Evolutionary conservation across 441 rosid genomes (phyloP).

Genomic region (Erodium moschatum): DNA sequence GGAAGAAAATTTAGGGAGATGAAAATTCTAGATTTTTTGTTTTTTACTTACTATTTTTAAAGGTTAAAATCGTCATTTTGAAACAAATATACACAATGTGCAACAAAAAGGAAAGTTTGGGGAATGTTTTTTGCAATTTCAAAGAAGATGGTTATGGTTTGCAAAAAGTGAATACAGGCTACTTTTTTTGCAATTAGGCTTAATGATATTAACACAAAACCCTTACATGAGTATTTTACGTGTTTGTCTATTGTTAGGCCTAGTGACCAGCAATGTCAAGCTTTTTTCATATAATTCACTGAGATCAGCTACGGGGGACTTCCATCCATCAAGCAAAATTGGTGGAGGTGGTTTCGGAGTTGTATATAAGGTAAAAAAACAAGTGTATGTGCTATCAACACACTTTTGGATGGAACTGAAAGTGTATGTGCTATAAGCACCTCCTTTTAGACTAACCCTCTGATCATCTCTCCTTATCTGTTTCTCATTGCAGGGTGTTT

Average conservation of each 20-base stretch:
- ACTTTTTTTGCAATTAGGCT: neutral
- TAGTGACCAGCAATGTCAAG: conserved; percentile 55
- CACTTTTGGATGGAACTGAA: neutral
- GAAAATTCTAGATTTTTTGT: too few species aligned
- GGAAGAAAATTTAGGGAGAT: too few species aligned
- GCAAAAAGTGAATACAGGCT: neutral
- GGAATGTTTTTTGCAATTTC: too few species aligned
- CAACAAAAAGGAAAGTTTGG: too few species aligned
- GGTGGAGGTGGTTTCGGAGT: conserved; percentile 94
- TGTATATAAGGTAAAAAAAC: conserved; percentile 57
- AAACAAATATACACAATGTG: too few species aligned
- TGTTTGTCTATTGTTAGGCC: conserved; percentile 37
- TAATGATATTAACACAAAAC: neutral
- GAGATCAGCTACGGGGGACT: conserved; percentile 64
- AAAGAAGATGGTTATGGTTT: too few species aligned
- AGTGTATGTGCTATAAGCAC: too few species aligned
- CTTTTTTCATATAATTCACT: conserved; percentile 60
- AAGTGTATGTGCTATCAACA: neutral
- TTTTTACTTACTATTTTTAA: too few species aligned
- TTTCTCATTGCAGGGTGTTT: conserved; percentile 39
- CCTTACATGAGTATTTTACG: conserved; percentile 18
- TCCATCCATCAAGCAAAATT: conserved; percentile 66
- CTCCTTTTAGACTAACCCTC: neutral
- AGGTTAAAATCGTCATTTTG: too few species aligned
- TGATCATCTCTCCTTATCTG: neutral